Percentiles rank a stretch among this genome's conserved stretches.
phyloP scores from a whole-genome alignment of 257 asterid species.

The Cinchona pubescens region DNA sequence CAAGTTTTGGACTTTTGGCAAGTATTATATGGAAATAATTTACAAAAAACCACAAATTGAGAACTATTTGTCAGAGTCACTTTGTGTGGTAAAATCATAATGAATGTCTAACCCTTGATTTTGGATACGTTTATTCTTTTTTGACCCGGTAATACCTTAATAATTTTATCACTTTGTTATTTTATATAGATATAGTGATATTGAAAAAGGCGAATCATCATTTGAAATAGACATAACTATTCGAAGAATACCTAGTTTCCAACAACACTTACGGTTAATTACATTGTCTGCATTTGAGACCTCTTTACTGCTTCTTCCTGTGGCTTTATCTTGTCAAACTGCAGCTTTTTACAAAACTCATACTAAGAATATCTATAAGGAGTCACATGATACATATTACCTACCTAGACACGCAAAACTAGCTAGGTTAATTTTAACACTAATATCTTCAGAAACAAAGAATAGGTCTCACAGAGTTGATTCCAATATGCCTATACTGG shows the following conservation, averaged over 20 bases:
- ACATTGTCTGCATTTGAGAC: not conserved
- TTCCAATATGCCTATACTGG: not conserved
- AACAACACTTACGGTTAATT: not conserved
- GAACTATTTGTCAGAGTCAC: no score
- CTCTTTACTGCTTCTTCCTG: no score
- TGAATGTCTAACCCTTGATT: no score
- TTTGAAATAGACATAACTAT: not conserved
- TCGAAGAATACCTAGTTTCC: not conserved
- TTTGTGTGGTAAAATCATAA: no score
- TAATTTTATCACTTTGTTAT: no score
- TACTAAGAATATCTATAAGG: not conserved
- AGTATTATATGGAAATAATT: no score
- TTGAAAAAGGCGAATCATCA: not conserved
- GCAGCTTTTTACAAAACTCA: not conserved
- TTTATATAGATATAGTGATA: no score
- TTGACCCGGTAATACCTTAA: no score
- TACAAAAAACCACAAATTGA: no score
- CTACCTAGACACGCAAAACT: not conserved
- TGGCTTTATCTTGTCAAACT: not conserved
- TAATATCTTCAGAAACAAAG: not conserved
- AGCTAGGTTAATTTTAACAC: not conserved
- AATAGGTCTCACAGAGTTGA: not conserved
- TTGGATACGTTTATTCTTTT: no score
- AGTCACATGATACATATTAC: not conserved
- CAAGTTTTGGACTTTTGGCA: no score